Base-by-base conservation (phyloP, 2,329 filamentous ascomycete species). In the Biscogniauxia mediterranea region DNA sequence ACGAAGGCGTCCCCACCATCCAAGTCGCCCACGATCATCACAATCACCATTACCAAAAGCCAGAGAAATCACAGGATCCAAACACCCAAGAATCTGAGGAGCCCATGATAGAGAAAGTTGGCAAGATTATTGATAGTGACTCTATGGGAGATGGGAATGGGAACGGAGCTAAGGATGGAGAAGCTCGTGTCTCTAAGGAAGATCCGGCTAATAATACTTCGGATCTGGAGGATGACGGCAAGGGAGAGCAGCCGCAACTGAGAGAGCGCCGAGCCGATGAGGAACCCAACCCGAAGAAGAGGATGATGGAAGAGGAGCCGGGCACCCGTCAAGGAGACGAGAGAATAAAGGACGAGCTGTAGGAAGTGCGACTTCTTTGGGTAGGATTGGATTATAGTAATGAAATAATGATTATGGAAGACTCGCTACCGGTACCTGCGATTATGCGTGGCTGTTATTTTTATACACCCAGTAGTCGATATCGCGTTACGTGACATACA, bases 71-170 rank as follows among this genome's bases (percentile, higher is more conserved):
- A 21, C 56, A 62, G 38, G 56, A 38, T 32, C 42, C 52, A n/a
- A 46, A 74, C 23, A 66, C 56, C 15, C 61, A 57, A 15, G 65
- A 67, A 28, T 66, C 57, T 21, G 69, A 68, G 17, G 79, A 80
- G 13, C 77, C 78, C 7, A 70, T 85, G 67, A 71, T 82, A 7
- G 83, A 85, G 42, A 74, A 84, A 63, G 78, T 91, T 20, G 82
- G 80, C 42, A 81, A 79, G 69, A 81, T 86, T 52, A 79, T 87
- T 54, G 80, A 82, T 55, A 72, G 74, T 25, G 49, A 58, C 19
- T 21, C 46, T 20, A 55, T 59, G 23, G 57, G 70, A 67, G 50
- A 63, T 55, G 54, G 38, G 25, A 54, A 54, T 50, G 15, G 23
- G 17, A 25, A 38, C 21, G 61, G 54, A n/a, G 54, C 52, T 6